Base-by-base conservation (phyloP, 169 alveolate species). In the Plasmodium chabaudi region DNA sequence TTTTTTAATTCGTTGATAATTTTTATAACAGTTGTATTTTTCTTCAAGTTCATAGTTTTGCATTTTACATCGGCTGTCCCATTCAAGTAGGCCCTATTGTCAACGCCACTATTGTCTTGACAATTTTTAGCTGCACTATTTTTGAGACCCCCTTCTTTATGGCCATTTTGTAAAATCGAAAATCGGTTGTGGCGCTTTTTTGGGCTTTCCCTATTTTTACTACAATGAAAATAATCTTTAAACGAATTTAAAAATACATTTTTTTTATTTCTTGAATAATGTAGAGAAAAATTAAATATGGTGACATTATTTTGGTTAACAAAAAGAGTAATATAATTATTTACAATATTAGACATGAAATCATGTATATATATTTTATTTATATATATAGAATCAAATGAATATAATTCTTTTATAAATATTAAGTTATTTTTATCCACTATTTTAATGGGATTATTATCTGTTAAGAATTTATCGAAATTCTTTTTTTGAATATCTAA, bases 1-100 rank as follows among this genome's bases (percentile, higher is more conserved):
- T 64, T 79, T 53, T 79, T 79, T 79, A 64, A 64, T 63, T 77
- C 79, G 23, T 53, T 63, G 13, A 77, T 59, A 51, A 77, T 63
- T 77, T 77, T 77, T 64, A 44, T 65, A 17, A 77, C 21, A 5
- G 64, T 39, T 23, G 67, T 63, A 61, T 47, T 63, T 61, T 27
- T 75, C 12, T 39, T 53, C 5, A 55, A 27, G n/a, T 19, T 39
- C 23, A 42, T 9, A 73, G 13, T 17, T 27, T 19, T 51, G 42
- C 7, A 34, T 27, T 60, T 23, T 42, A 59, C 10, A 17, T 25
- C 27, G 15, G 5, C 46, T 15, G 21, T 0, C 6, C 1, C 2
- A 15, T 51, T 21, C n/a, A 51, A 51, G 59, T 0, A 4, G 12
- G 17, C 5, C 3, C 9, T 1, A 9, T 19, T 23, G 0, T 0